Evolutionary conservation across 345 rosid genomes (phyloP), one percentile per base, ranked within the genome.

Genomic region (Schrenkiella parvula): DNA sequence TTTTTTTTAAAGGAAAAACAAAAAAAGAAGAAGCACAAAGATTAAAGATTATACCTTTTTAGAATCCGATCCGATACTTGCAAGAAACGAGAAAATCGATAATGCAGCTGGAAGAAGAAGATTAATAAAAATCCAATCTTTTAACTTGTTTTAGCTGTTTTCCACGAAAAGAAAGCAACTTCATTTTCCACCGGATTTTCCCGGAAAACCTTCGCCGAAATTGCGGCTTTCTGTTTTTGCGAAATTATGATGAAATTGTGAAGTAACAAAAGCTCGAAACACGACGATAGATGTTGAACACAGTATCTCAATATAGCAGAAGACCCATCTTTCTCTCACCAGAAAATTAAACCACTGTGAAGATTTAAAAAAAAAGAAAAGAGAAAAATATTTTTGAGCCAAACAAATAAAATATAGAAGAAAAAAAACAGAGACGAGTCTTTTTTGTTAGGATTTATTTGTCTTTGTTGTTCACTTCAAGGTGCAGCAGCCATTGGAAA

Each of bases 1-100:
- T 8, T 51, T 50, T 42, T 22, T 7, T 64, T 23, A 38, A 38
- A 28, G 5, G 4, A 50, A 19, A 6, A 52, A 13, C 1, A 66
- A 17, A 21, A 17, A 18, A 22, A 37, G 37, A 39, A 51, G 26
- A 6, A 14, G 14, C 5, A 64, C 21, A 56, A 57, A 38, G 59
- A 65, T 7, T 21, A 74, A 23, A 74, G 62, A 52, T 32, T 17
- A 25, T 70, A 75, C 79, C 79, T 75, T 75, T 75, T 75, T 8
- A 26, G 70, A 75, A 69, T 68, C 70, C 13, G 70, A 75, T 68
- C 70, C 70, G 11, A 69, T 35, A 41, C 74, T 68, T 53, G 58
- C 56, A 69, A 68, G 54, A 68, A 68, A 50, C 9, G 11, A 19
- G 67, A 66, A 37, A 44, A 32, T 35, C 15, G 68, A 50, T 26